Conservation (phyloP, 495 filamentous ascomycete genomes). For the Aspergillus taichungensis region DNA sequence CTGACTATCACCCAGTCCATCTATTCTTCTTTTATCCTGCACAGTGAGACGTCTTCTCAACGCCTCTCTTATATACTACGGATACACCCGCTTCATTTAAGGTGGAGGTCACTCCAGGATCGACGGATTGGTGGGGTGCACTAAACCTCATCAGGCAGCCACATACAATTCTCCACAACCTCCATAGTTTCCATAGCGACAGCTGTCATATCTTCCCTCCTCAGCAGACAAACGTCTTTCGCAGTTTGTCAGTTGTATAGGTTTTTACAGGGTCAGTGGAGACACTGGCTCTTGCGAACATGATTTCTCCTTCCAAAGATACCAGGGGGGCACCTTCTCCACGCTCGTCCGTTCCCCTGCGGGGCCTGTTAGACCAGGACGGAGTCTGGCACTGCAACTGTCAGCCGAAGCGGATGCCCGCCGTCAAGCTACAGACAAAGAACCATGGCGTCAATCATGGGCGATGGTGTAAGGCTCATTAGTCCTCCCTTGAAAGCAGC, state of each 20-base stretch:
- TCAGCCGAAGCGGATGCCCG: constrained; percentile 46
- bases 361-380: constrained; percentile 45
- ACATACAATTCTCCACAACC: not conserved
- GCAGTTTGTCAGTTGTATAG: no score
- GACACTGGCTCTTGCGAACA: not conserved
- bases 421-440: constrained; percentile 50
- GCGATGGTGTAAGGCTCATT: constrained; percentile 36
- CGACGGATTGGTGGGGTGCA: not conserved
- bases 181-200: constrained; percentile 5
- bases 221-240: no score
- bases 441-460: constrained; percentile 60
- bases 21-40: no score
- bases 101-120: not conserved
- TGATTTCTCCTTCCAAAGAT: constrained; percentile 19
- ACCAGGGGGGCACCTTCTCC: constrained; percentile 11
- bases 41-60: no score
- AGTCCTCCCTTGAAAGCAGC: not conserved
- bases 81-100: not conserved
- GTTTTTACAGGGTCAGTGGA: no score
- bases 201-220: not conserved
- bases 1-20: no score
- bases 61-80: not conserved
- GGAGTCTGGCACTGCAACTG: constrained; percentile 61
- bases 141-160: not conserved
- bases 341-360: constrained; percentile 27